Base-by-base conservation (phyloP, 2,329 filamentous ascomycete species). In the Verticillium dahliae region DNA sequence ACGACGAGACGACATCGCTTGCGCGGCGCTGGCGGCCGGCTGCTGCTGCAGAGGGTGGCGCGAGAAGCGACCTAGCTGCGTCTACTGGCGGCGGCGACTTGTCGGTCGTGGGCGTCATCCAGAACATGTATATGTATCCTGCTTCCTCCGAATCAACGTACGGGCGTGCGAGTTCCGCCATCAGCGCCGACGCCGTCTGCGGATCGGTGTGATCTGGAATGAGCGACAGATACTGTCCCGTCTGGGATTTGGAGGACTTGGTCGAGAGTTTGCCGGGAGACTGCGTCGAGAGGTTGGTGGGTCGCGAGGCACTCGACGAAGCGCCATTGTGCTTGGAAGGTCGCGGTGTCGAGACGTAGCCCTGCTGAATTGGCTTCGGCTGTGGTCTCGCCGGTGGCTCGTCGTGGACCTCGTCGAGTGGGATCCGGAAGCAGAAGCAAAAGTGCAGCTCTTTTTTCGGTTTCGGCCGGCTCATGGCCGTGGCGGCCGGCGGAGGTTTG, bases 61-160 rank as follows among this genome's bases (percentile, higher is more conserved):
- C 75, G 52, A 88, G 80, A 57, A 90, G 78, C 11, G 84, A 82
- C 9, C 85, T 80, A 22, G 85, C 83, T 54, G 85, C 79, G 65
- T 86, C 87, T 39, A 80, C 78, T 0, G 87, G 80, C 0, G 85
- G 80, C 1, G 81, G 77, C 0, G 83, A 73, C 0, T 80, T 72
- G 7, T 85, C 76, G 2, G 81, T 82, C 39, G 84, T 80, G 37
- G 92, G 87, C 0, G 92, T 97, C 27, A 97, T 82, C 92, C 94
- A 97, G 81, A 98, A 99, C 75, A 99, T 96, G 81, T 99, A 99
- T 67, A 99, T 98, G 77, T 95, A 99, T 41, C 95, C 95, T 13
- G 89, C 80, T 67, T 96, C 91, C 27, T 85, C 79, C 0, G 91
- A 92, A 56, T 93, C 84, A 1, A 73, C 69, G 39, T 71, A 72